Evolutionary conservation across 2,329 filamentous ascomycete species (phyloP), one percentile per base, ranked within the genome.

Genomic region (Paraphoma sp.): DNA sequence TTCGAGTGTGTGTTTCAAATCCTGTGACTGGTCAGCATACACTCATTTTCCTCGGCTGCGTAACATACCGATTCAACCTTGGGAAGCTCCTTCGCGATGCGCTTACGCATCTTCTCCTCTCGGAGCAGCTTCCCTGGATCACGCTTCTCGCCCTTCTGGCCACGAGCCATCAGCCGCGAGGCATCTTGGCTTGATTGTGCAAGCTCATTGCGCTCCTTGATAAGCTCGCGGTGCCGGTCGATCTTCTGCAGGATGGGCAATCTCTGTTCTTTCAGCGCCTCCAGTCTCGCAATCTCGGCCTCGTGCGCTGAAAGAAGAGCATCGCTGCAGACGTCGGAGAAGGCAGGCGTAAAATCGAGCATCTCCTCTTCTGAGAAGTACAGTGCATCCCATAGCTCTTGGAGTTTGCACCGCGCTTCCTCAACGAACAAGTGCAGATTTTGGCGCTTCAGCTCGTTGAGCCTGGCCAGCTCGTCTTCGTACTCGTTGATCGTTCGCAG

Each of bases 351-450:
- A 68, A 99, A 99, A 65, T 97, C 93, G 54, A 98, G 86, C 93
- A 98, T 98, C 79, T 99, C 95, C 70, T 99, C 95, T 74, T 99
- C 95, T 0, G 92, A 97, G 72, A 96, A 93, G 80, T 95, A 98
- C 1, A 99, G 81, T 0, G 87, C 84, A 73, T 99, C 95, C 95
- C 96, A 99, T 0, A 99, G 86, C 71, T 96, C 93, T 76, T 98
- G 94, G 10, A 99, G 84, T 73, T 91, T 92, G 78, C 88, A 91
- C 41, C 96, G 87, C 17, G 94, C 90, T 79, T 99, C 95, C 75
- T 98, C 95, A 10, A 99, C 92, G 70, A 99, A 99, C 4, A 98
- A 79, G 73, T 97, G 93, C 60, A 99, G 83, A 70, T 99, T 97
- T 75, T 99, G 92, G 68, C 90, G 86, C 82, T 99, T 99, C 56